phyloP scores from a whole-genome alignment of 306 rosid genomes.

The Corylus avellana region DNA sequence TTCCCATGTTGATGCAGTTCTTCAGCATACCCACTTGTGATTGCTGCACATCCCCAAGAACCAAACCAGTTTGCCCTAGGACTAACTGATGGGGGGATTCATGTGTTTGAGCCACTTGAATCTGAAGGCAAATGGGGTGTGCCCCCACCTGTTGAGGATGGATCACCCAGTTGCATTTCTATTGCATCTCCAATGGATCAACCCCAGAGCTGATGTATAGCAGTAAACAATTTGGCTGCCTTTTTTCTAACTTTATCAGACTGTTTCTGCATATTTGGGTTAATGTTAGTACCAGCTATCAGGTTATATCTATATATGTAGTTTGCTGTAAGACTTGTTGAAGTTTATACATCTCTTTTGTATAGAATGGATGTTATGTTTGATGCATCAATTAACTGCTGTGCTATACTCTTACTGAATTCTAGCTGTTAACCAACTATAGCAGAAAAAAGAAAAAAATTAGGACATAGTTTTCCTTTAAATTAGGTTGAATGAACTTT shows the following conservation, averaged over 20 bases:
- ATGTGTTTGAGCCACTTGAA: constrained; percentile 63
- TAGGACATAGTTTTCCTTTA: no score
- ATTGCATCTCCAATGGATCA: constrained; percentile 46
- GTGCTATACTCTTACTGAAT: not conserved
- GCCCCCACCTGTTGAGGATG: constrained; percentile 58
- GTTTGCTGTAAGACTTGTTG: not conserved
- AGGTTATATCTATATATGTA: not conserved
- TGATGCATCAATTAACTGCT: not conserved
- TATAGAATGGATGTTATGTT: not conserved
- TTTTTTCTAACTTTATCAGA: not conserved
- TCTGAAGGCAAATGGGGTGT: constrained; percentile 68
- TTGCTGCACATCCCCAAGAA: constrained; percentile 69
- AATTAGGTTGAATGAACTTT: no score
- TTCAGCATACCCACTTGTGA: constrained; percentile 47
- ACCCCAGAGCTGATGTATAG: constrained; percentile 37
- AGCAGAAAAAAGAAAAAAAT: no score
- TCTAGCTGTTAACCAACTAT: no score
- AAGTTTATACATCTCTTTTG: not conserved
- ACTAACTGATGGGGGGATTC: constrained; percentile 59
- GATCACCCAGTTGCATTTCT: constrained; percentile 51
- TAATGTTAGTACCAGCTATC: not conserved
- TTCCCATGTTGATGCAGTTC: constrained; percentile 30
- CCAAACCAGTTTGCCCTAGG: constrained; percentile 65
- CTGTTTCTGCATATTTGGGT: not conserved
- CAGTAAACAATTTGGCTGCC: not conserved